Percentiles rank a stretch among this genome's conserved stretches.
These are phyloP conservation scores for Saccharomycopsis babjevae DNA, from an alignment of 805 yeast genomes.

Conservation along the genomic window DNA sequence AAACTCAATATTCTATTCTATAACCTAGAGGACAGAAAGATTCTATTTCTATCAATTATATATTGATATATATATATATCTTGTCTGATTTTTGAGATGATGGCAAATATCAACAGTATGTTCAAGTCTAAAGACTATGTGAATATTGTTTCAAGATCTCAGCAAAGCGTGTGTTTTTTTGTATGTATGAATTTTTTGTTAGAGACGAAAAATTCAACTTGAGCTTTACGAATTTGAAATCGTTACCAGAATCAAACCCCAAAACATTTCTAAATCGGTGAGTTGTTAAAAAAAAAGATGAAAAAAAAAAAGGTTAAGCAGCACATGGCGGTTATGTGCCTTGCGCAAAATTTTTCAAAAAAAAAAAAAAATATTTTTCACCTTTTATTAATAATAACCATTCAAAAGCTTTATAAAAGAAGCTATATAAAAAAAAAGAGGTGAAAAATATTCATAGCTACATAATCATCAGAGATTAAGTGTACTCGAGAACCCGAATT, in stretches of 20 bases:
- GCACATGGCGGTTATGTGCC: background rate
- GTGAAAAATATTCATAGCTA: too few relatives aligned
- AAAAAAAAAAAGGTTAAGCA: background rate
- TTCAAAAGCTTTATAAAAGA: too few relatives aligned
- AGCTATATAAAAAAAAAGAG: too few relatives aligned
- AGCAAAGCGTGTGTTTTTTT: background rate
- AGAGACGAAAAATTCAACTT: background rate
- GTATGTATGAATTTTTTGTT: background rate
- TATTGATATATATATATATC: too few relatives aligned
- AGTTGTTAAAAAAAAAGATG: background rate
- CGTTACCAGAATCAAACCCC: background rate
- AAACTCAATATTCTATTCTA: too few relatives aligned
- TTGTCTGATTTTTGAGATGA: too few relatives aligned
- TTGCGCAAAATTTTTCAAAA: background rate
- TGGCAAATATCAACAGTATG: too few relatives aligned
- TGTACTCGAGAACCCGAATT: background rate
- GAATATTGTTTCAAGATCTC: conserved; percentile 1
- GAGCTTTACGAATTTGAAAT: background rate
- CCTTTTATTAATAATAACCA: background rate
- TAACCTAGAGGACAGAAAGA: too few relatives aligned
- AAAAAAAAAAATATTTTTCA: background rate
- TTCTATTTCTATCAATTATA: too few relatives aligned
- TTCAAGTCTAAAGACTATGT: background rate
- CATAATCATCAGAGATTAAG: background rate
- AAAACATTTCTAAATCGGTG: background rate